phyloP scores from a whole-genome alignment of 208 protist species.

The Leishmania braziliensis region DNA sequence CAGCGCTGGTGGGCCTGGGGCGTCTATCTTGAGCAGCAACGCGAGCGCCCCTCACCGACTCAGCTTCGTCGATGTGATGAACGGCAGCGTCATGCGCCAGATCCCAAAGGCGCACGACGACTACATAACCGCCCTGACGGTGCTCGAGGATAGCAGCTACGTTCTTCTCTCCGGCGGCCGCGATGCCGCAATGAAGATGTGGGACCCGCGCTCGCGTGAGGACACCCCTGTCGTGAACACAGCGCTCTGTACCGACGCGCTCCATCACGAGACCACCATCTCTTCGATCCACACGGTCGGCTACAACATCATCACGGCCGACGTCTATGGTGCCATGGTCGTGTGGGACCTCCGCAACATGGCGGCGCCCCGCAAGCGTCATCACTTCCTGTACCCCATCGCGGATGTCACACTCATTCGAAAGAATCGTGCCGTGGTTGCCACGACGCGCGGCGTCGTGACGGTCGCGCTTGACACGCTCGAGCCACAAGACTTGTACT shows the following conservation, averaged over 20 bases:
- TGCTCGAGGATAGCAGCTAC: constrained; percentile 58
- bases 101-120: constrained; percentile 64
- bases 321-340: constrained; percentile 65
- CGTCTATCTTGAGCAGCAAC: constrained; percentile 1
- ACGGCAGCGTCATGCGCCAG: constrained; percentile 45
- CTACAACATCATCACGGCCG: constrained; percentile 61
- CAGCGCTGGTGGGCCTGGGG: not conserved
- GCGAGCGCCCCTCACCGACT: constrained; percentile 19
- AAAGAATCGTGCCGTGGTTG: constrained; percentile 30
- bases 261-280: constrained; percentile 65
- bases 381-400: constrained; percentile 50
- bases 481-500: constrained; percentile 25
- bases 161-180: constrained; percentile 71
- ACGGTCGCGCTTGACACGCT: constrained; percentile 49
- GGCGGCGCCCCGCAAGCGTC: constrained; percentile 36
- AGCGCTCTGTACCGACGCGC: constrained; percentile 27
- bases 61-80: constrained; percentile 33
- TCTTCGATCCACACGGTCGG: constrained; percentile 49
- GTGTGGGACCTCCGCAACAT: constrained; percentile 79
- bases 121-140: constrained; percentile 71
- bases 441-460: constrained; percentile 69
- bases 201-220: constrained; percentile 62
- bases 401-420: constrained; percentile 38
- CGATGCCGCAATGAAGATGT: constrained; percentile 72
- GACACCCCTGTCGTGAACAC: constrained; percentile 28